Conservation (phyloP, 495 filamentous ascomycete species). For the Xylaria acuta region DNA sequence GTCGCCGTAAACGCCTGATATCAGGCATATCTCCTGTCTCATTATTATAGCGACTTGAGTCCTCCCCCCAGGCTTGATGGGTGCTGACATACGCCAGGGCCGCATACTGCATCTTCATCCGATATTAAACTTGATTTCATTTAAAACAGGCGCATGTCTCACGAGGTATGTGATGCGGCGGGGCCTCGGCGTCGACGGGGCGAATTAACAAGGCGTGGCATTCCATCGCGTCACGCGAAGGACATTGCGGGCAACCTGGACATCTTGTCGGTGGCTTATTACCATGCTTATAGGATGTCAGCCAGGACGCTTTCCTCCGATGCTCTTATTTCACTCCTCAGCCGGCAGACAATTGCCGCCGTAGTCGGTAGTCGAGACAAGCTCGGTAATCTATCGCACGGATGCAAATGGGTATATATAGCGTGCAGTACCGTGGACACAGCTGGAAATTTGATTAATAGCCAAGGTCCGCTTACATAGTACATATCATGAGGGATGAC, state of each 20-base stretch:
- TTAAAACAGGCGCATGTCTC: constrained; percentile 2
- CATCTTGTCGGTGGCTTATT: background rate
- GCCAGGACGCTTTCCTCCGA: background rate
- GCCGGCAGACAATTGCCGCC: background rate
- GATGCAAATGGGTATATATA: background rate
- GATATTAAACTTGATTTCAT: constrained; percentile 13
- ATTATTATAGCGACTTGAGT: background rate
- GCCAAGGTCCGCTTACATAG: constrained; percentile 31
- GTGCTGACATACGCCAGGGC: background rate
- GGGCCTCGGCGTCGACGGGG: constrained; percentile 8
- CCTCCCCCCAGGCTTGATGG: background rate
- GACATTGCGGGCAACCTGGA: background rate
- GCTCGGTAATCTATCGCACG: background rate
- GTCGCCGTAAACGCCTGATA: background rate
- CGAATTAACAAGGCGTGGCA: background rate
- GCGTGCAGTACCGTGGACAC: constrained; percentile 2
- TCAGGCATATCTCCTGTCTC: background rate
- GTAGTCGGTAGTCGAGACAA: background rate
- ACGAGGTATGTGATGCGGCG: constrained; percentile 11
- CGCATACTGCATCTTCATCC: constrained; percentile 16
- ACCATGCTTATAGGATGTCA: background rate
- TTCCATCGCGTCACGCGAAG: background rate
- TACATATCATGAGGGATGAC: background rate
- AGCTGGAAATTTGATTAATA: constrained; percentile 10
- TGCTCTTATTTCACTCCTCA: background rate